phyloP scores from a whole-genome alignment of 73 alveolate species.

The Tetrahymena malaccensis region DNA sequence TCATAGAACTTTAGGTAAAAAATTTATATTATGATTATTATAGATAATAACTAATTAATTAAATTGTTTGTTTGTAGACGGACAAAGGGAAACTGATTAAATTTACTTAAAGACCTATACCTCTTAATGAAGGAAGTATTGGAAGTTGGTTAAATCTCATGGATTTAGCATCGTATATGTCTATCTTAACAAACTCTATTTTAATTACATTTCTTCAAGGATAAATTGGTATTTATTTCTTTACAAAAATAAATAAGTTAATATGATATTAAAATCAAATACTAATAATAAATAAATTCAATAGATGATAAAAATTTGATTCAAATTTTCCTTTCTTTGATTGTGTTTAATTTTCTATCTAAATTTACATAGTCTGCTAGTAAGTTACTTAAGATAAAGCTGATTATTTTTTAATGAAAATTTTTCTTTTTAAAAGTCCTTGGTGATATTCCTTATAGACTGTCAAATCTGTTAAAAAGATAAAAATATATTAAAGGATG shows the following conservation, averaged over 20 bases:
- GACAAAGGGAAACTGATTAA: conserved; percentile 21
- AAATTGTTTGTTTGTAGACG: neutral
- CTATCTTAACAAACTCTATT: conserved; percentile 7
- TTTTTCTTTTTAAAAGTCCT: neutral
- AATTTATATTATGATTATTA: neutral
- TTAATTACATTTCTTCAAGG: neutral
- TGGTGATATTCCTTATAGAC: conserved; percentile 10
- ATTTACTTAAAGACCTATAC: conserved; percentile 26
- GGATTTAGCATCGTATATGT: conserved; percentile 14
- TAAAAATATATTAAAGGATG: conserved; percentile 4
- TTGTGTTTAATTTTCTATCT: neutral
- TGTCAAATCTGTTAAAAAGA: neutral
- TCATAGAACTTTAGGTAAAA: conserved; percentile 2
- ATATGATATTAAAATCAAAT: neutral
- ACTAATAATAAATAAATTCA: neutral
- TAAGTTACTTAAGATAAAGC: neutral
- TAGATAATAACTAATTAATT: too few relatives aligned
- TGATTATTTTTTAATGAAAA: neutral
- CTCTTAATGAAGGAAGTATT: conserved; percentile 25
- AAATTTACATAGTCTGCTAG: neutral
- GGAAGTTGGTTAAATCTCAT: conserved; percentile 19
- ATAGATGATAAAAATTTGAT: neutral
- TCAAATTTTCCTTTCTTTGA: neutral
- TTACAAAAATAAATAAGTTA: too few relatives aligned
- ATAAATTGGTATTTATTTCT: neutral